These are phyloP conservation scores for Pelargonium fulgidum DNA, from an alignment of 441 rosid genomes.

Conservation along the genomic window DNA sequence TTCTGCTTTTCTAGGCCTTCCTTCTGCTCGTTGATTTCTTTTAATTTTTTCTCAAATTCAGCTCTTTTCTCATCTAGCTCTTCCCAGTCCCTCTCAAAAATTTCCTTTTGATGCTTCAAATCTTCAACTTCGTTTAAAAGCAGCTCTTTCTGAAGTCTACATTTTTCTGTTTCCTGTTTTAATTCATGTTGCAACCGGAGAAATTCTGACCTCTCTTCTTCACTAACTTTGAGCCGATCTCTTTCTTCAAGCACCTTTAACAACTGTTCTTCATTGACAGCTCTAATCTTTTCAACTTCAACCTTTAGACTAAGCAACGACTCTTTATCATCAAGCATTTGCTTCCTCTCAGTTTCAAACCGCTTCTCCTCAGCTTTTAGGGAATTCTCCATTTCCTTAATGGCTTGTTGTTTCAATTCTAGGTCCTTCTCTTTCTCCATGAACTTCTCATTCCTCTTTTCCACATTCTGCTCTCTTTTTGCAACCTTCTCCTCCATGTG, in stretches of 20 bases:
- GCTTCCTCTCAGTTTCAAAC: slow-evolving; percentile 52
- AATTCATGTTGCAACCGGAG: slow-evolving; percentile 66
- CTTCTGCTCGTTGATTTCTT: slow-evolving; percentile 39
- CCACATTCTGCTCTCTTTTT: slow-evolving; percentile 69
- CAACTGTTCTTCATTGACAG: slow-evolving; percentile 56
- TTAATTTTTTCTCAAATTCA: slow-evolving; percentile 48
- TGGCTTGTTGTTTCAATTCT: slow-evolving; percentile 48
- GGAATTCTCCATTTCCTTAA: slow-evolving; percentile 65
- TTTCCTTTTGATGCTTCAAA: slow-evolving; percentile 70
- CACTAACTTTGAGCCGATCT: slow-evolving; percentile 53
- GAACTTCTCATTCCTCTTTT: slow-evolving; percentile 58
- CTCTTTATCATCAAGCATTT: slow-evolving; percentile 46
- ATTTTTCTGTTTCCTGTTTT: slow-evolving; percentile 63
- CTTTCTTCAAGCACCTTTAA: slow-evolving; percentile 52
- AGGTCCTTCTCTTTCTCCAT: slow-evolving; percentile 70
- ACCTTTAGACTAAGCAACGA: slow-evolving; percentile 42
- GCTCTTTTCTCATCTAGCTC: slow-evolving; percentile 70
- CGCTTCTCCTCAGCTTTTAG: slow-evolving; percentile 51
- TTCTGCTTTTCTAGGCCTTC: slow-evolving; percentile 61
- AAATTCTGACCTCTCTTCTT: slow-evolving; percentile 74
- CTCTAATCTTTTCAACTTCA: slow-evolving; percentile 60
- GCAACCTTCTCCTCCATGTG: slow-evolving; percentile 75
- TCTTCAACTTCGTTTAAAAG: slow-evolving; percentile 80
- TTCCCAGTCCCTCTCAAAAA: slow-evolving; percentile 96
- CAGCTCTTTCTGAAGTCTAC: slow-evolving; percentile 63